Evolutionary conservation across 2,329 filamentous ascomycete genomes (phyloP), one percentile per base, ranked within the genome.

Genomic region (Fusarium miscanthi): DNA sequence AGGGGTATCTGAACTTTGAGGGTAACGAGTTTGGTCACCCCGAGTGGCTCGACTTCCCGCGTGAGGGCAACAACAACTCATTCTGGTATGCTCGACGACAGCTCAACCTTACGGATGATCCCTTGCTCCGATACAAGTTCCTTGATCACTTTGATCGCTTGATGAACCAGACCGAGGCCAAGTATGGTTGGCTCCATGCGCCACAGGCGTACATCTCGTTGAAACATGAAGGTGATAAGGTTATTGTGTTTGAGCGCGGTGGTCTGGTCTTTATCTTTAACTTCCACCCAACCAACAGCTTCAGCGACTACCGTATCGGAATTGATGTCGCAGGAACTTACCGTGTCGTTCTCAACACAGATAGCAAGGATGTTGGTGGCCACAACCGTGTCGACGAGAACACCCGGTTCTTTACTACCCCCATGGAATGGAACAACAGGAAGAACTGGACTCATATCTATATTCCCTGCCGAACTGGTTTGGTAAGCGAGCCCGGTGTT

Each of bases 21-120:
- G 96, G 96, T 69, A 99, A 99, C 82, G 96, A 99, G 82, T 99
- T 99, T 79, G 96, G 96, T 2, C 96, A 99, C 80, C 96, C 96
- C 0, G 96, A 99, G 83, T 99, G 96, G 96, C 92, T 99, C 42
- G 96, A 99, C 82, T 99, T 99, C 83, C 96, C 96, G 8, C 93
- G 96, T 57, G 94, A 92, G 78, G 96, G 96, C 66, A 98, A 98
- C 84, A 85, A 91, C 78, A 97, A 97, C 83, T 96, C 93, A 49
- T 98, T 95, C 87, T 95, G 94, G 91, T 97, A 97, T 80, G 95
- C 95, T 6, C 90, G 96, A 27, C 92, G 96, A 66, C 95, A 98
- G 81, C 91, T 98, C 75, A 98, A 99, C 82, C 89, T 99, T 21
- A 91, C 94, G 1, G 94, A 98, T 59, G 96, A 99, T 80, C 75